Percentiles rank a stretch among this genome's conserved stretches.
Conservation (phyloP, 2,329 filamentous ascomycete genomes). For the Hypoxylon sp. region DNA sequence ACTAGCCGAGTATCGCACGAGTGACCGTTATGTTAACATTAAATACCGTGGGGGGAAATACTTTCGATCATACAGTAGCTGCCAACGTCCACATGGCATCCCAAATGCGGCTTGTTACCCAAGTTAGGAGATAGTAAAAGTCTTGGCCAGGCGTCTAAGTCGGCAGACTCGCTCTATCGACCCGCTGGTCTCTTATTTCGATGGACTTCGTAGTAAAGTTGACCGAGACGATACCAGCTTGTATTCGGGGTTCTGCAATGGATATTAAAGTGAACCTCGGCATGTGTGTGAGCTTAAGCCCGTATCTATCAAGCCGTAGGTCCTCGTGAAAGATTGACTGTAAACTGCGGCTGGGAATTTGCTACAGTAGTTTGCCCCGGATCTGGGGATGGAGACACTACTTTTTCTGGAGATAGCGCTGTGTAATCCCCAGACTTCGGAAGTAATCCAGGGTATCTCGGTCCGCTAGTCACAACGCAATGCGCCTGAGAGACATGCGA, state of each 20-base stretch:
- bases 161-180: slow-evolving; percentile 5
- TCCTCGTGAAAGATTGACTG: slow-evolving; percentile 21
- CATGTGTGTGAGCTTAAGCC: neutral
- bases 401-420: slow-evolving; percentile 1
- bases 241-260: slow-evolving; percentile 2
- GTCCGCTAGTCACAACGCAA: slow-evolving; percentile 22
- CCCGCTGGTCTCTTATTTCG: slow-evolving; percentile 1
- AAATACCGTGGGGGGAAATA: too few species aligned
- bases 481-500: slow-evolving; percentile 9
- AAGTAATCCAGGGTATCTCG: slow-evolving; percentile 28
- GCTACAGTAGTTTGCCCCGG: slow-evolving; percentile 21
- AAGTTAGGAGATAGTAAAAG: slow-evolving; percentile 23
- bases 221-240: slow-evolving; percentile 5
- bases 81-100: slow-evolving; percentile 24
- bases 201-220: slow-evolving; percentile 11
- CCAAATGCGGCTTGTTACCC: slow-evolving; percentile 18
- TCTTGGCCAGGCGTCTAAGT: slow-evolving; percentile 8
- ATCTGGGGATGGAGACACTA: slow-evolving; percentile 29
- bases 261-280: neutral
- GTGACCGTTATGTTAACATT: too few species aligned
- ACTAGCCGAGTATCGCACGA: too few species aligned
- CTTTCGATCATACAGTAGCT: too few species aligned
- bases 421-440: slow-evolving; percentile 17
- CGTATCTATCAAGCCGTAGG: slow-evolving; percentile 5
- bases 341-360: slow-evolving; percentile 8